Percentiles rank a stretch among this genome's conserved stretches.
phyloP scores from a whole-genome alignment of 1,139 yeast species.

The Yamadazyma jaroonii region DNA sequence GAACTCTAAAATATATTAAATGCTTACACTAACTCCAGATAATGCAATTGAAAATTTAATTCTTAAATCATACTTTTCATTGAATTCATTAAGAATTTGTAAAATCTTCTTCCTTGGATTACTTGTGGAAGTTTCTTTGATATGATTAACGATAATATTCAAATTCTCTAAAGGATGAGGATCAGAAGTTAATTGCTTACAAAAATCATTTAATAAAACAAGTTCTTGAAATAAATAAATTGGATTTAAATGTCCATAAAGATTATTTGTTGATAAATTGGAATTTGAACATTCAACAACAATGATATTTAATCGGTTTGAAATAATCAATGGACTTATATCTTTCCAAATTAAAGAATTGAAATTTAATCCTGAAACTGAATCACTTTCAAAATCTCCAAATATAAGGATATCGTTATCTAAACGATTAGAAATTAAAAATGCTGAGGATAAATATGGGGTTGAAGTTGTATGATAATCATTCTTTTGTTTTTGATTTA shows the following conservation, averaged over 20 bases:
- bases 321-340: conserved; percentile 46
- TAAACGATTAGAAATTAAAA: conserved; percentile 31
- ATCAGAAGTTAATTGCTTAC: conserved; percentile 9
- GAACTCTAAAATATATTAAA: conserved; percentile 4
- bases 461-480: conserved; percentile 5
- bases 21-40: conserved; percentile 42
- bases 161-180: conserved; percentile 42
- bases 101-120: conserved; percentile 61
- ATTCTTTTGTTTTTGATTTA: conserved; percentile 6
- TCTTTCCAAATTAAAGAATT: conserved; percentile 56
- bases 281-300: conserved; percentile 75
- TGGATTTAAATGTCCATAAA: conserved; percentile 84
- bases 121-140: conserved; percentile 50
- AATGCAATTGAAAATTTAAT: conserved; percentile 50
- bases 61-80: conserved; percentile 30
- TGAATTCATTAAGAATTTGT: conserved; percentile 43
- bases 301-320: conserved; percentile 44
- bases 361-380: conserved; percentile 35
- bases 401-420: conserved; percentile 47
- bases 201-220: conserved; percentile 23
- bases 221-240: conserved; percentile 58
- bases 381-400: conserved; percentile 82
- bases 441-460: conserved; percentile 46
- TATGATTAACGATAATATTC: conserved; percentile 65
- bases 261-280: conserved; percentile 36